These are phyloP conservation scores for Gossypium raimondii DNA, from an alignment of 345 rosid species.

Conservation along the genomic window DNA sequence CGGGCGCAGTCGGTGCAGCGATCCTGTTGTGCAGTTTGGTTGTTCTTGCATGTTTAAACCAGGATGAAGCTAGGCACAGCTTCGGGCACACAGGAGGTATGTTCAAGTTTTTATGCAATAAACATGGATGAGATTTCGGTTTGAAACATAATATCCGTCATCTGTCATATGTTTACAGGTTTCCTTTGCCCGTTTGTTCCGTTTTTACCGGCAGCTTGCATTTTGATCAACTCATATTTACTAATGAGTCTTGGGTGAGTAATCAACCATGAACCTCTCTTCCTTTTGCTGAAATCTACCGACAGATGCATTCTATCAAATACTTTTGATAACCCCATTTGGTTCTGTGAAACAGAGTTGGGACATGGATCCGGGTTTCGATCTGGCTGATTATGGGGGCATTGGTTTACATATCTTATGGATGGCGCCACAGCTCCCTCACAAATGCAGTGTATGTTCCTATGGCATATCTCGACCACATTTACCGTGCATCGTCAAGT, in stretches of 20 bases:
- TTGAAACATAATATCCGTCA: neutral
- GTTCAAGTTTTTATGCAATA: neutral
- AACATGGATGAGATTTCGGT: neutral
- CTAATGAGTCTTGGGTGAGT: conserved; percentile 63
- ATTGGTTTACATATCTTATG: conserved; percentile 45
- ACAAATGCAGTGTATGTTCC: conserved; percentile 36
- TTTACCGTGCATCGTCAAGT: conserved; percentile 28
- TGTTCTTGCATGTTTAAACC: conserved; percentile 49
- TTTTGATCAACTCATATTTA: conserved; percentile 52
- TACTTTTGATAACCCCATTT: neutral
- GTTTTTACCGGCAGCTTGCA: conserved; percentile 49
- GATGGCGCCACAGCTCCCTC: conserved; percentile 55
- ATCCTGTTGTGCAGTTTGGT: conserved; percentile 53
- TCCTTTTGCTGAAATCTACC: neutral
- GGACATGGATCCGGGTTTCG: conserved; percentile 62
- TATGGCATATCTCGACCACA: conserved; percentile 33
- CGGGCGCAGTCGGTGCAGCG: conserved; percentile 44
- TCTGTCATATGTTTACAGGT: conserved; percentile 34
- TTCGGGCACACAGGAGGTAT: conserved; percentile 69
- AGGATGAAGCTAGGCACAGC: conserved; percentile 60
- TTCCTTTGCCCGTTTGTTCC: conserved; percentile 63
- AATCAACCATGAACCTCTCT: conserved; percentile 7
- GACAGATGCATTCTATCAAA: neutral
- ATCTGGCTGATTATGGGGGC: conserved; percentile 59
- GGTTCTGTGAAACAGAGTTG: conserved; percentile 36